Base-by-base conservation (phyloP, 257 asterid species). In the Capsicum chinense region DNA sequence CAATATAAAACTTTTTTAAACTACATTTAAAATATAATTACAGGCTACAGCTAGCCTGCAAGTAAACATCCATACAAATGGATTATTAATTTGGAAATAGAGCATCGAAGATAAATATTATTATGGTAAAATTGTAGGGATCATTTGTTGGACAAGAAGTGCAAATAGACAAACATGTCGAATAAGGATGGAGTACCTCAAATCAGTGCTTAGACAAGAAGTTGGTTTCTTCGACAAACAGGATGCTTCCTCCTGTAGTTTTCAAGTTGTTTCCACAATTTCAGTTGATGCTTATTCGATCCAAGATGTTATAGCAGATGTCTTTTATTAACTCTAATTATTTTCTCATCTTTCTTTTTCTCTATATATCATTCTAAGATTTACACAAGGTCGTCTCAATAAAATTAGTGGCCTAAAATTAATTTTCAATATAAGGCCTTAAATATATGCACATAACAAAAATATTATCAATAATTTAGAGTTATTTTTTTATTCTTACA, bases 281-380 rank as follows among this genome's bases (percentile, higher is more conserved):
- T 92, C 95, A n/a, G 85, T 89, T 8, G 96, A 92, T 80, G 96
- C 97, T 59, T 93, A 90, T 74, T 85, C 86, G 9, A 93, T 93
- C 47, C 98, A 94, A 86, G 97, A 76, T 83, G 96, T 89, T 86
- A 90, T 94, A 47, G 93, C 96, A 1, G 98, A 94, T 97, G 98
- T 92, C 13, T 37, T 19, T 68, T 68, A 14, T 35, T 26, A 15
- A 2, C 21, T 67, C 11, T 21, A 3, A 21, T 5, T 19, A 33
- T 10, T 42, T 33, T 6, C 73, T 8, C 35, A 39, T 39, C 44
- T 39, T 35, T 56, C 14, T 56, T 35, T 56, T 35, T 6, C 73
- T 8, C 35, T 6, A 26, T 8, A 1, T 66, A 64, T 64, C 42
- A 26, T 26, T 64, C 15, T 64, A 26, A 26, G 1, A 63, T 63